These are phyloP conservation scores for Stentor roeselii DNA, from an alignment of 73 alveolate genomes.

Conservation along the genomic window DNA sequence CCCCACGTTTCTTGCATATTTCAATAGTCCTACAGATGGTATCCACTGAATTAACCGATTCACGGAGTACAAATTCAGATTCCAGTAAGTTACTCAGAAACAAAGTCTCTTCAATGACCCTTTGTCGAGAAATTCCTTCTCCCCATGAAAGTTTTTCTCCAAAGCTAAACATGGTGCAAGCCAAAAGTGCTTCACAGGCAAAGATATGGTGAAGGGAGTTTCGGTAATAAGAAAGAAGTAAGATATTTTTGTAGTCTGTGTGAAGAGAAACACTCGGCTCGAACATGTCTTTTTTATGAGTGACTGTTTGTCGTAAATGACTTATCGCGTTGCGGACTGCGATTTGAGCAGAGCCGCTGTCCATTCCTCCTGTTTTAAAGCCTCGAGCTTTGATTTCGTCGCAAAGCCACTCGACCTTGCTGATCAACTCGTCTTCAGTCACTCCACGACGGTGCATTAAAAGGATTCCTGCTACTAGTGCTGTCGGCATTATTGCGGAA, in stretches of 20 bases:
- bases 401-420: constrained; percentile 70
- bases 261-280: constrained; percentile 70
- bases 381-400: constrained; percentile 59
- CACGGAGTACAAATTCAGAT: constrained; percentile 64
- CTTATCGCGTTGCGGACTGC: constrained; percentile 54
- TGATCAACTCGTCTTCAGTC: constrained; percentile 66
- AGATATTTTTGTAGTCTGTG: constrained; percentile 73
- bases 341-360: constrained; percentile 45
- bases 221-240: constrained; percentile 79
- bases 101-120: constrained; percentile 65
- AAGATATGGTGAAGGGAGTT: constrained; percentile 64
- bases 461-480: constrained; percentile 69
- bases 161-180: constrained; percentile 68
- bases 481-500: constrained; percentile 70
- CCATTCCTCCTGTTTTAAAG: constrained; percentile 41
- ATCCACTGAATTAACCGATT: constrained; percentile 33
- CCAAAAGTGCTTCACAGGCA: constrained; percentile 58
- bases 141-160: constrained; percentile 62
- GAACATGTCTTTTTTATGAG: constrained; percentile 71
- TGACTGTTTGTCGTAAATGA: constrained; percentile 37
- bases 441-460: constrained; percentile 85
- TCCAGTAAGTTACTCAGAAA: constrained; percentile 55
- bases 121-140: constrained; percentile 59
- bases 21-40: constrained; percentile 36
- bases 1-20: constrained; percentile 54